phyloP scores from a whole-genome alignment of 2,329 filamentous ascomycete genomes.

The Alternaria angustiovoidea region DNA sequence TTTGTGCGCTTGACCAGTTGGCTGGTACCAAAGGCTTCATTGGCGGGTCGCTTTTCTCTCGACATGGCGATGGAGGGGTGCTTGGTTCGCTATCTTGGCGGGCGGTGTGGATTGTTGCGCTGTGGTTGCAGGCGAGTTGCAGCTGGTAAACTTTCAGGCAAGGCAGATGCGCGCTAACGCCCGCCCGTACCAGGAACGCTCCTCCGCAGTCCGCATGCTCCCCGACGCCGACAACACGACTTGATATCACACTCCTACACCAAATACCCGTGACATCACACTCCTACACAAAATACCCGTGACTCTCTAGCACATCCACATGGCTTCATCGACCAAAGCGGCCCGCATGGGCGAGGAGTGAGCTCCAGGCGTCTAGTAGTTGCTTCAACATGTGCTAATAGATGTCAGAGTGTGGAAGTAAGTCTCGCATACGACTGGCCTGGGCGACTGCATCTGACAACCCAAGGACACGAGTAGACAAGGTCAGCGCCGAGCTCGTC shows the following conservation, averaged over 20 bases:
- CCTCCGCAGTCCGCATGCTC: conserved; percentile 24
- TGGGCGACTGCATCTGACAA: conserved; percentile 30
- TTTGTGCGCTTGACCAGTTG: conserved; percentile 93
- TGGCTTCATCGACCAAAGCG: conserved; percentile 68
- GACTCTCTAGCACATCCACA: neutral
- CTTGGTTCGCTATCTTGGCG: neutral
- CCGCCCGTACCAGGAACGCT: conserved; percentile 16
- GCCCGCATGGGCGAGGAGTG: conserved; percentile 79
- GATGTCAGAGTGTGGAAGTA: conserved; percentile 86
- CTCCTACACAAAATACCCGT: neutral
- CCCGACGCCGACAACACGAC: conserved; percentile 24
- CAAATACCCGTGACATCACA: neutral
- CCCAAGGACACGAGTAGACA: conserved; percentile 87
- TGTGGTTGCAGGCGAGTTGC: conserved; percentile 8
- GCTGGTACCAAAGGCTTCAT: conserved; percentile 78
- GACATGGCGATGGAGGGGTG: conserved; percentile 68
- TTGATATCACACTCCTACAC: conserved; percentile 12
- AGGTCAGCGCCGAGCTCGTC: conserved; percentile 97
- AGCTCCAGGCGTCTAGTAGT: conserved; percentile 49
- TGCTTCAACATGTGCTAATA: conserved; percentile 43
- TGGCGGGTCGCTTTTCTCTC: conserved; percentile 89
- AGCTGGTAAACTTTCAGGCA: conserved; percentile 32
- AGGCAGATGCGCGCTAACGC: conserved; percentile 23
- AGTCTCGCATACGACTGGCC: conserved; percentile 52
- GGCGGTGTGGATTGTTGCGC: conserved; percentile 10